Base-by-base conservation (phyloP, 2,329 filamentous ascomycete genomes). In the Pyrenochaeta sp. region DNA sequence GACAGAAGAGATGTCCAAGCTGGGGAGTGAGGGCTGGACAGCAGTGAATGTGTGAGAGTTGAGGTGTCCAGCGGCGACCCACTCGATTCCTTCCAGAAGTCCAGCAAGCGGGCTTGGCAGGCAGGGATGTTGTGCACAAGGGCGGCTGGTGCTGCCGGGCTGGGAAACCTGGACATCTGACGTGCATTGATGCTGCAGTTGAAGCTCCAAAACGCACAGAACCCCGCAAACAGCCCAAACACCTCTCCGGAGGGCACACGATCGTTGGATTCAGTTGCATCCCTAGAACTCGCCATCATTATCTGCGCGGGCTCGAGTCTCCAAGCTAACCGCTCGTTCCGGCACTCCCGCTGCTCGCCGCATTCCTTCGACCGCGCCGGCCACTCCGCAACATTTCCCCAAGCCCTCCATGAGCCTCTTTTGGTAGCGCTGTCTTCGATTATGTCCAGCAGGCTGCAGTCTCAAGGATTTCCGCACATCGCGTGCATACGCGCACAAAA, bases 391-490 rank as follows among this genome's bases (percentile, higher is more conserved):
- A 54, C 44, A 27, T 44, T 35, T 46, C 56, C 51, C 23, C 40
- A 42, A 43, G 56, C 51, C 59, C 58, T 58, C 60, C 54, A 67
- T 61, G 63, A 53, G 35, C 35, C 43, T 35, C 44, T 44, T 35
- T 29, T 54, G 45, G 46, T 68, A 67, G 58, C 53, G 54, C 45
- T 54, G 45, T 56, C 51, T 58, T 59, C 67, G 69, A 74, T 54
- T 68, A 74, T 74, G 70, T 70, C 54, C 65, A 61, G 57, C 61
- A 58, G 30, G 51, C 53, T 52, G 51, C 58, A 36, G 33, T 54
- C 61, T 59, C 50, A 51, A 27, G 33, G 18, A 45, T 32, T 36
- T 48, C 57, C 59, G 67, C 68, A 70, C 70, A 54, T 53, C 61
- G 65, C 63, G 70, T 71, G 71, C 66, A 57, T 45, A 49, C 58